phyloP scores from a whole-genome alignment of 345 rosid genomes.

The Citrus maxima region DNA sequence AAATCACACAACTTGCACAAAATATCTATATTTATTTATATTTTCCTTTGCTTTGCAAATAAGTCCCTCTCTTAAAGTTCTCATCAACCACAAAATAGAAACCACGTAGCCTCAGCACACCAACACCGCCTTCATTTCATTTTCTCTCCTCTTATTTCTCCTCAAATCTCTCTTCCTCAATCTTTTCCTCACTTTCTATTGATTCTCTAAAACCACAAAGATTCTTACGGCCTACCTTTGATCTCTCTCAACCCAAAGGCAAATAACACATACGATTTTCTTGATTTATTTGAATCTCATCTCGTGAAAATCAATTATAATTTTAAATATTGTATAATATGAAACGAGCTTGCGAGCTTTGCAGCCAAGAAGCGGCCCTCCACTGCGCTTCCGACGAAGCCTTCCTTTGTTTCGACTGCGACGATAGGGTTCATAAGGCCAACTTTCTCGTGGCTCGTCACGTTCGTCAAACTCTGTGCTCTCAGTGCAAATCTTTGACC shows the following conservation, averaged over 20 bases:
- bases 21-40: neutral
- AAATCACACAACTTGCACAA: neutral
- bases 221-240: slow-evolving; percentile 3
- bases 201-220: slow-evolving; percentile 19
- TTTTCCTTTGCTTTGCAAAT: neutral
- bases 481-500: slow-evolving; percentile 14
- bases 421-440: slow-evolving; percentile 38
- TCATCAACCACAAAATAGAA: slow-evolving; percentile 1
- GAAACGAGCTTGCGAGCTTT: slow-evolving; percentile 34
- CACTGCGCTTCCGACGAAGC: slow-evolving; percentile 46
- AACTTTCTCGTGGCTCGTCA: slow-evolving; percentile 61
- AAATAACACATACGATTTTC: too few relatives aligned
- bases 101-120: neutral
- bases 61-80: neutral
- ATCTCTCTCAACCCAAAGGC: slow-evolving; percentile 10
- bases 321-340: too few relatives aligned
- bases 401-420: slow-evolving; percentile 42
- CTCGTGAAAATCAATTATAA: too few relatives aligned
- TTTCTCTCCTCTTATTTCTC: neutral
- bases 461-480: slow-evolving; percentile 30
- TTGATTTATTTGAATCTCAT: too few relatives aligned
- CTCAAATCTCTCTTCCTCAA: neutral
- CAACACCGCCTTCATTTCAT: neutral
- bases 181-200: neutral
- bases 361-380: slow-evolving; percentile 28